phyloP scores from a whole-genome alignment of 495 filamentous ascomycete species.

The Coniosporium apollinis region DNA sequence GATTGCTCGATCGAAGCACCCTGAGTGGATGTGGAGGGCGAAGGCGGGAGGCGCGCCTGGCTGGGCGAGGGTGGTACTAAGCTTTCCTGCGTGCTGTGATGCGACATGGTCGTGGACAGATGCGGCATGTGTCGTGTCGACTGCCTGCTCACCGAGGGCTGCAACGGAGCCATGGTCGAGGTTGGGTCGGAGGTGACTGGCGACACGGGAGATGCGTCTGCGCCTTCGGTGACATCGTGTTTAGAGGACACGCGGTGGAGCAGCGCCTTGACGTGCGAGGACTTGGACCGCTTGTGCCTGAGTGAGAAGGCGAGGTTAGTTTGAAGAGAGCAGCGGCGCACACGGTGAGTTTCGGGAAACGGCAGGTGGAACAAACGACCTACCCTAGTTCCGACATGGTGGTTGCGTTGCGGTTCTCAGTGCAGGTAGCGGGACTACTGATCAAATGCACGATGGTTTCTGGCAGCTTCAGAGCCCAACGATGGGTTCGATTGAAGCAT shows the following conservation, averaged over 20 bases:
- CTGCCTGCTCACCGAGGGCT: slow-evolving; percentile 23
- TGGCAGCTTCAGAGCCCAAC: no score
- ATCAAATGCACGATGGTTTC: no score
- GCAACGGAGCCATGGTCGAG: slow-evolving; percentile 12
- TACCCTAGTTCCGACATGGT: no score
- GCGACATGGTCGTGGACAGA: slow-evolving; percentile 25
- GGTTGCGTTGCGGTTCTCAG: no score
- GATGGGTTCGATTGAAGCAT: no score
- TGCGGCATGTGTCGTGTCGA: slow-evolving; percentile 22
- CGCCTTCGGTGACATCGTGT: slow-evolving; percentile 18
- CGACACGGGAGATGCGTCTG: neutral
- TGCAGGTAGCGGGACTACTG: no score
- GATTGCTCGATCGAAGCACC: slow-evolving; percentile 73
- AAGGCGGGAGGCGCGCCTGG: neutral
- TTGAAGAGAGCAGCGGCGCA: no score
- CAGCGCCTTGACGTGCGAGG: slow-evolving; percentile 19
- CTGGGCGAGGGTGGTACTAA: slow-evolving; percentile 9
- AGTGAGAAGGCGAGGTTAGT: no score
- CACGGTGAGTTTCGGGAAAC: no score
- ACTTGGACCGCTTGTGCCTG: slow-evolving; percentile 23
- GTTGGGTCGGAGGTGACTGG: slow-evolving; percentile 2
- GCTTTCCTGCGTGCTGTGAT: no score
- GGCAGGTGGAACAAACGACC: no score
- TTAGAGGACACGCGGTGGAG: slow-evolving; percentile 19
- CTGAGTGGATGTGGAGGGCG: no score